phyloP scores from a whole-genome alignment of 768 basidiomycete genomes.

The Candolleomyces eurysporus region DNA sequence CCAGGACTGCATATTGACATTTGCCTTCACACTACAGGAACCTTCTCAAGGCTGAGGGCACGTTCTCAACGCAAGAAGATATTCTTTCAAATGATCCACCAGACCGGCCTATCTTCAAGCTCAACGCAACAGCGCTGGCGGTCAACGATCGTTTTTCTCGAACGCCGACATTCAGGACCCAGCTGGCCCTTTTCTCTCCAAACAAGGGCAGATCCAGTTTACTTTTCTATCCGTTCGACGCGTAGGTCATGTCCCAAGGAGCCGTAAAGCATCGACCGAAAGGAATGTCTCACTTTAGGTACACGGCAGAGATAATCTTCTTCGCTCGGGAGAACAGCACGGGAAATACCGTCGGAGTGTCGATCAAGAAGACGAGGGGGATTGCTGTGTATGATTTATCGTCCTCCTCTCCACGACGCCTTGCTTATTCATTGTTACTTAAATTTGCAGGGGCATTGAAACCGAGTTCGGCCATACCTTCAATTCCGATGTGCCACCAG shows the following conservation, averaged over 20 bases:
- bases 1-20: background rate
- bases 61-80: conserved; percentile 5
- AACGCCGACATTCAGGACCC: conserved; percentile 21
- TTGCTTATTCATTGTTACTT: background rate
- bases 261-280: background rate
- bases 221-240: conserved; percentile 22
- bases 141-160: conserved; percentile 14
- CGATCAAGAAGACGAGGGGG: conserved; percentile 17
- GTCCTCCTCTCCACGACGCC: background rate
- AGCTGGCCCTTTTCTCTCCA: conserved; percentile 21
- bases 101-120: conserved; percentile 16
- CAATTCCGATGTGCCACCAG: conserved; percentile 15
- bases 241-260: conserved; percentile 8
- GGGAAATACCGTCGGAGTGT: conserved; percentile 17
- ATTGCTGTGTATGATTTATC: conserved; percentile 18
- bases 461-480: conserved; percentile 13
- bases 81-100: conserved; percentile 17
- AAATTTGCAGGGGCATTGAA: conserved; percentile 19
- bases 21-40: conserved; percentile 7
- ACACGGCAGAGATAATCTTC: conserved; percentile 20
- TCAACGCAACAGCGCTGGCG: conserved; percentile 16
- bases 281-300: conserved; percentile 1
- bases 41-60: conserved; percentile 9
- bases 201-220: conserved; percentile 17
- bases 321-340: conserved; percentile 19